Base-by-base conservation (phyloP, 2,329 filamentous ascomycete species). In the Exophiala xenobiotica region DNA sequence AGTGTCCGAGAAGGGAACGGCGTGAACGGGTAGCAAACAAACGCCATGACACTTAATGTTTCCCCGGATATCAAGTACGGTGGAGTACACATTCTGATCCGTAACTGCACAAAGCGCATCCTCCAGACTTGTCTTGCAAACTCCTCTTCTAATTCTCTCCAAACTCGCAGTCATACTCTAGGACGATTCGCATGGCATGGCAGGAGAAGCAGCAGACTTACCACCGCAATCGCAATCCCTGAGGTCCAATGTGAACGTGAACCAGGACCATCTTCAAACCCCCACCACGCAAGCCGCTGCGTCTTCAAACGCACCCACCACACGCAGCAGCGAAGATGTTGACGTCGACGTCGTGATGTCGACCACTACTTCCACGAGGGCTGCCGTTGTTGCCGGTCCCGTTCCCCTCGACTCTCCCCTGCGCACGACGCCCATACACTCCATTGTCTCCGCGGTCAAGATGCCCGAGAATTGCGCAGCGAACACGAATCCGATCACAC, bases 391-490 rank as follows among this genome's bases (percentile, higher is more conserved):
- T 12, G 12, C 19, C 11, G 50, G 40, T 4, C 43, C 54, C 2
- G 51, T 59, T 7, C 50, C 60, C 2, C 58, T 61, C 16, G 52
- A 59, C 33, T 57, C 58, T 2, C 37, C 56, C 26, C 39, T 49
- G 3, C 60, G 60, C 19, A 56, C 53, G 1, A 49, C 45, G 3
- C 58, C 60, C 6, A 55, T 62, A 39, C 60, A 62, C 24, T 52
- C 60, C 2, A 49, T 53, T 8, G 31, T 62, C 1, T 50, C 52
- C 4, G 26, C 49, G 3, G 27, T 60, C 12, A 57, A 56, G 31
- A 27, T 59, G n/a, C 54, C 55, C 23, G 42, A 14, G 16, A 37
- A 51, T 4, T 52, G 23, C 18, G 27, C 14, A n/a, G 22, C 42
- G 16, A 48, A 54, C 44, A 51, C 24, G 26, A 56, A 61, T 29